A percentile compares a stretch with the other conserved stretches of the same genome.
Evolutionary conservation across 2,329 filamentous ascomycete species (phyloP).

Genomic region (Nectriaceae sp.): DNA sequence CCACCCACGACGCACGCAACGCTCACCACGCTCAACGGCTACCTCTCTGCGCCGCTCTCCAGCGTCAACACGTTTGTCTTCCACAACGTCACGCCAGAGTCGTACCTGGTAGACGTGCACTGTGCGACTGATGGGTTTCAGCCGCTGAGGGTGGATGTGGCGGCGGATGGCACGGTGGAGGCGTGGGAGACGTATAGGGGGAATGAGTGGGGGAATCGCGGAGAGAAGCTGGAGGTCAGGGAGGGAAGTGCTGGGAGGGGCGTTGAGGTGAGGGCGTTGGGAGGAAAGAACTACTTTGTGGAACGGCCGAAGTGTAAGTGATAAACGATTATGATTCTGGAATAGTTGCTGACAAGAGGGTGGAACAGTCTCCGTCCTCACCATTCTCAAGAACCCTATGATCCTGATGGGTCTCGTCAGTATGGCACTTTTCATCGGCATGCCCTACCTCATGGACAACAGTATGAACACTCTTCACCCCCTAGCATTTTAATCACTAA

Average conservation of each 20-base stretch:
- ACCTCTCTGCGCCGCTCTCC: slow-evolving; percentile 62
- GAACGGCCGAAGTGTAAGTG: slow-evolving; percentile 74
- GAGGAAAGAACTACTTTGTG: slow-evolving; percentile 73
- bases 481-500: slow-evolving; percentile 11
- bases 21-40: slow-evolving; percentile 44
- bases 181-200: slow-evolving; percentile 87
- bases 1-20: slow-evolving; percentile 69
- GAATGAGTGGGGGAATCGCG: slow-evolving; percentile 87
- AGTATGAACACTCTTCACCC: slow-evolving; percentile 61
- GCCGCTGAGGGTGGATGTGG: slow-evolving; percentile 78
- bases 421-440: slow-evolving; percentile 81
- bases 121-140: slow-evolving; percentile 74
- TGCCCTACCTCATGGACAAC: slow-evolving; percentile 95
- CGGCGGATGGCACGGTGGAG: slow-evolving; percentile 47
- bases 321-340: not conserved
- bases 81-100: slow-evolving; percentile 67
- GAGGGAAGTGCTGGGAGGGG: slow-evolving; percentile 39
- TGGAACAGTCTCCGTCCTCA: slow-evolving; percentile 75
- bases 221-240: slow-evolving; percentile 56
- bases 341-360: not conserved
- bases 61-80: slow-evolving; percentile 74
- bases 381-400: slow-evolving; percentile 92
- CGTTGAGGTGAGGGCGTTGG: slow-evolving; percentile 64
- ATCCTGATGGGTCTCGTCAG: slow-evolving; percentile 87
- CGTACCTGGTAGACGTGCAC: slow-evolving; percentile 82